Conservation (phyloP, 768 basidiomycete genomes). For the Pleurotus platypus region DNA sequence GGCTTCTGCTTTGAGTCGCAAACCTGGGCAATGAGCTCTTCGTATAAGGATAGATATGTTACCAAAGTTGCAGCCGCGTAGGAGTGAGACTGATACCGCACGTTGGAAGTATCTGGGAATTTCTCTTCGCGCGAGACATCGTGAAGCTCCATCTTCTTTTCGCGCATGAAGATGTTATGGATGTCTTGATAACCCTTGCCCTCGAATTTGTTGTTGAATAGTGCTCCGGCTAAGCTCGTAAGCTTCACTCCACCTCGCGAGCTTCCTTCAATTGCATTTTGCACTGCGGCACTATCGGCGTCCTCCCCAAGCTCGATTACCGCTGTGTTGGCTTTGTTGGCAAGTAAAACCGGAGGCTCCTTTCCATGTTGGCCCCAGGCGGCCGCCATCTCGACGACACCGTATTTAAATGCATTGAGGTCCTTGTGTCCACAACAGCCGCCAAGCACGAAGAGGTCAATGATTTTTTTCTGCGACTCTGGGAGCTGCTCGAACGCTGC, state of each 20-base stretch:
- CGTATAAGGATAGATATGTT: constrained; percentile 16
- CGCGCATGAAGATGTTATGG: constrained; percentile 13
- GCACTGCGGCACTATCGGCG: constrained; percentile 8
- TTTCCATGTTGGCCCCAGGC: constrained; percentile 20
- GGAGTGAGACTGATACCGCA: constrained; percentile 26
- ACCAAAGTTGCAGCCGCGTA: constrained; percentile 23
- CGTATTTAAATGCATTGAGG: constrained; percentile 27
- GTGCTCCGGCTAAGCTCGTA: constrained; percentile 20
- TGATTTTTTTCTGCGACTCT: constrained; percentile 13
- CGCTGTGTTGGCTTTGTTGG: constrained; percentile 24
- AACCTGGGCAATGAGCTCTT: constrained; percentile 23
- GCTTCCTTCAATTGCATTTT: constrained; percentile 15
- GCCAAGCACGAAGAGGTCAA: constrained; percentile 28
- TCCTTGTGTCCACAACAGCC: constrained; percentile 39
- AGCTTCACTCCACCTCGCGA: constrained; percentile 21
- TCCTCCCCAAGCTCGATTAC: constrained; percentile 9
- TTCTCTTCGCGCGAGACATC: constrained; percentile 21
- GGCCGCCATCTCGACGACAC: constrained; percentile 21
- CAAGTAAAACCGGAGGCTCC: constrained; percentile 20
- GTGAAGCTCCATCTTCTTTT: constrained; percentile 13
- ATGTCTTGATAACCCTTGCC: constrained; percentile 32
- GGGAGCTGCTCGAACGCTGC: constrained; percentile 9
- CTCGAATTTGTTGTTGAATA: constrained; percentile 30
- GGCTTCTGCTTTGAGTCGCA: constrained; percentile 23
- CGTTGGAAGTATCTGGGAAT: constrained; percentile 35